phyloP scores from a whole-genome alignment of 192 early-diverging fungal genomes.

The Podila verticillata region DNA sequence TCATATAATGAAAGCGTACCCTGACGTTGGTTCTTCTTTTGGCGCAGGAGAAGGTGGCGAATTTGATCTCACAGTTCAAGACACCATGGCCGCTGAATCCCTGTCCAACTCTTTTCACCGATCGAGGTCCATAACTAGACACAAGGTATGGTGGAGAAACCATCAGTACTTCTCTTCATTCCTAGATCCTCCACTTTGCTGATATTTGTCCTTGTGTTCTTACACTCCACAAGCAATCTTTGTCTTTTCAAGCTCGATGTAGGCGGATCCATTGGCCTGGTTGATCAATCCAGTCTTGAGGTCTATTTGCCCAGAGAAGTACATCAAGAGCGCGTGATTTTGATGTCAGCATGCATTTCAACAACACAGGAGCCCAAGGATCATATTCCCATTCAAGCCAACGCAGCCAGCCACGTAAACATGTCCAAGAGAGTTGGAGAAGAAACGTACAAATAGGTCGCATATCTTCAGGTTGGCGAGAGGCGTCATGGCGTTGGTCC shows the following conservation, averaged over 20 bases:
- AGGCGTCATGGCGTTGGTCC: slow-evolving; percentile 55
- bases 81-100: slow-evolving; percentile 63
- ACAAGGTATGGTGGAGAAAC: not conserved
- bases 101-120: slow-evolving; percentile 55
- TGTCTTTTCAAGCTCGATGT: slow-evolving; percentile 74
- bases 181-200: not conserved
- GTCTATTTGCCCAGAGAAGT: slow-evolving; percentile 45
- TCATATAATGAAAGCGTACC: slow-evolving; percentile 15
- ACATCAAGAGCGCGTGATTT: too few species aligned
- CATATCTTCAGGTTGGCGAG: slow-evolving; percentile 60
- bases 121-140: slow-evolving; percentile 77
- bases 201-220: slow-evolving; percentile 18
- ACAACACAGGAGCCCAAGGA: too few species aligned
- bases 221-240: slow-evolving; percentile 86
- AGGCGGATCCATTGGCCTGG: slow-evolving; percentile 82
- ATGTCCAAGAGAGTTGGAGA: not conserved
- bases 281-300: slow-evolving; percentile 75
- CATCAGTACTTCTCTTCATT: not conserved
- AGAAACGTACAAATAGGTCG: slow-evolving; percentile 61
- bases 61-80: slow-evolving; percentile 80
- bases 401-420: not conserved
- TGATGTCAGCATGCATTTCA: too few species aligned
- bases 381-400: too few species aligned
- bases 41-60: slow-evolving; percentile 74
- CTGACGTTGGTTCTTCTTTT: slow-evolving; percentile 62